Evolutionary conservation across 371 early-diverging fungal species (phyloP).

Genomic region (Apophysomyces trapeziformis): DNA sequence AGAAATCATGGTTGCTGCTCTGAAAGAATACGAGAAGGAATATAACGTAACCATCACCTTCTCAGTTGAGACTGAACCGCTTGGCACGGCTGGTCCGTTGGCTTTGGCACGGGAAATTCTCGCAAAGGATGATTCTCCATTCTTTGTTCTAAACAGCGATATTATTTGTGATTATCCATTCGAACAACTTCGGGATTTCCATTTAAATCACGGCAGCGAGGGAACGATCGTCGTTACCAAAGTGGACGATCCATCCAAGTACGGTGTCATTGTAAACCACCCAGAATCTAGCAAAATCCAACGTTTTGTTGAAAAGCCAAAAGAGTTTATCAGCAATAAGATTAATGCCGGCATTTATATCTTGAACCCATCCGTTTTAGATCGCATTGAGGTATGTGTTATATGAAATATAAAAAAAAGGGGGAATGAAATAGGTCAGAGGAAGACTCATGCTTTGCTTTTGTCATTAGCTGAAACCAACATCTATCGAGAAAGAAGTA

Average conservation of each 20-base stretch:
- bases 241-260: conserved; percentile 98
- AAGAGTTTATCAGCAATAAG: conserved; percentile 91
- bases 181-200: conserved; percentile 84
- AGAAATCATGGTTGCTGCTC: conserved; percentile 90
- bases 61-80: conserved; percentile 95
- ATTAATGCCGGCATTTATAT: conserved; percentile 99
- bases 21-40: conserved; percentile 85
- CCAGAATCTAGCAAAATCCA: conserved; percentile 72
- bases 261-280: conserved; percentile 94
- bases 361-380: conserved; percentile 89
- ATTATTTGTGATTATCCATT: conserved; percentile 99
- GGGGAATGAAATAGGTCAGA: no score
- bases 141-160: conserved; percentile 99
- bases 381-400: conserved; percentile 81
- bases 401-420: conserved; percentile 6
- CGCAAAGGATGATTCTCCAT: conserved; percentile 88
- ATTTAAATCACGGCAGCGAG: conserved; percentile 84
- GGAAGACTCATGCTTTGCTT: no score
- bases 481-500: conserved; percentile 98
- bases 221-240: conserved; percentile 95
- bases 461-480: conserved; percentile 75
- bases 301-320: conserved; percentile 98
- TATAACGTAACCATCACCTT: conserved; percentile 95
- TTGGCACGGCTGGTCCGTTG: conserved; percentile 98
- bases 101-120: conserved; percentile 93